phyloP scores from a whole-genome alignment of 371 early-diverging fungal genomes.

The Mortierella sp. region DNA sequence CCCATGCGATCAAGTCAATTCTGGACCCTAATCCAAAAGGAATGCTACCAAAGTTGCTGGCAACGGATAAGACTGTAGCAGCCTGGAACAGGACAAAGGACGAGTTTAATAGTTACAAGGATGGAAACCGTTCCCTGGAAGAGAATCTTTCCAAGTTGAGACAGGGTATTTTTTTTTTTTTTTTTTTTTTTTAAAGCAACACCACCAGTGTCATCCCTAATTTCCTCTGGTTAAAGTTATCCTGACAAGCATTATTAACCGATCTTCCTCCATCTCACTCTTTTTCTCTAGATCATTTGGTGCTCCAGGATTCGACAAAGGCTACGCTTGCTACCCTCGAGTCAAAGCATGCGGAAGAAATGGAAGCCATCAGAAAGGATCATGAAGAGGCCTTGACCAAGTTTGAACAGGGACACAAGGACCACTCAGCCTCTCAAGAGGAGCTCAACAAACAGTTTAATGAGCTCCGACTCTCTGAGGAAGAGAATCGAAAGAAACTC shows the following conservation, averaged over 20 bases:
- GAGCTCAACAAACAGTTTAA: conserved; percentile 13
- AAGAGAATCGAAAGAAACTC: conserved; percentile 25
- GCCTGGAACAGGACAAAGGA: conserved; percentile 32
- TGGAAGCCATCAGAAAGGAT: conserved; percentile 7
- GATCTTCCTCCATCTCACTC: background rate
- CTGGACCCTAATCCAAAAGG: conserved; percentile 20
- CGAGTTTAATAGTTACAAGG: conserved; percentile 28
- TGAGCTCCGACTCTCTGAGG: conserved; percentile 14
- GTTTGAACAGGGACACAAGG: background rate
- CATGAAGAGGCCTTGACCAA: conserved; percentile 3
- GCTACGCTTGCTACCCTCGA: conserved; percentile 1
- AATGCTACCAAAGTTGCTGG: conserved; percentile 12
- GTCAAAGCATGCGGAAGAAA: conserved; percentile 6
- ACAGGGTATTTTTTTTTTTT: conserved; percentile 9
- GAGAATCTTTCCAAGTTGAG: conserved; percentile 24
- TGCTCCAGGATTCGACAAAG: too few relatives aligned
- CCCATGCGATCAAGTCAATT: conserved; percentile 13
- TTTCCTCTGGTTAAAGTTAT: too few relatives aligned
- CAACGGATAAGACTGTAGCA: conserved; percentile 20
- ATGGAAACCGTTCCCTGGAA: conserved; percentile 27
- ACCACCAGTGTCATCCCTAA: too few relatives aligned
- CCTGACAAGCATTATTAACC: too few relatives aligned
- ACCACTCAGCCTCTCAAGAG: background rate
- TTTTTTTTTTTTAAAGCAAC: background rate
- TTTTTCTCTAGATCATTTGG: background rate